Evolutionary conservation across 805 yeast genomes (phyloP).

Genomic region (Wickerhamomyces chaumierensis): DNA sequence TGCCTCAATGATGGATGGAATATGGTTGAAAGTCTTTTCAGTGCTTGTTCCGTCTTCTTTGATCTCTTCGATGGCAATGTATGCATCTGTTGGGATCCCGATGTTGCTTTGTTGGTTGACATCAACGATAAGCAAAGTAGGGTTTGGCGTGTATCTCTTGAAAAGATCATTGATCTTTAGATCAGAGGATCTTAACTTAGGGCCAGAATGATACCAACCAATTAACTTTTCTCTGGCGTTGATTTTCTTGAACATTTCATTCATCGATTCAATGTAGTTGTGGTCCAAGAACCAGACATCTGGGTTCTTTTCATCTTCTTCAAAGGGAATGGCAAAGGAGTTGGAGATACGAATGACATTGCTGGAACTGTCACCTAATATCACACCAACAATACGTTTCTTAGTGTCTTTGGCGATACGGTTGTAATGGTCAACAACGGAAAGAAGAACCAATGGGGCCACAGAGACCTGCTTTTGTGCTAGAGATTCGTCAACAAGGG

Average conservation of each 20-base stretch:
- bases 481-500: slow-evolving; percentile 13
- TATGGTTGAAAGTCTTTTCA: slow-evolving; percentile 85
- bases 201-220: slow-evolving; percentile 99
- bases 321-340: slow-evolving; percentile 95
- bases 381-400: slow-evolving; percentile 88
- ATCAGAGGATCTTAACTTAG: slow-evolving; percentile 80
- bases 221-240: slow-evolving; percentile 92
- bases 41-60: slow-evolving; percentile 92
- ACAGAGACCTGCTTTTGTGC: slow-evolving; percentile 61
- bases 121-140: slow-evolving; percentile 82
- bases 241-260: slow-evolving; percentile 94
- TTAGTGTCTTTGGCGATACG: slow-evolving; percentile 64
- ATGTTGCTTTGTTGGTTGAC: slow-evolving; percentile 62
- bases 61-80: slow-evolving; percentile 86
- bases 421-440: slow-evolving; percentile 92
- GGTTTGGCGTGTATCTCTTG: slow-evolving; percentile 71
- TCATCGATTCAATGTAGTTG: slow-evolving; percentile 91
- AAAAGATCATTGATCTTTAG: slow-evolving; percentile 84
- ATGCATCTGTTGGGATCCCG: slow-evolving; percentile 94
- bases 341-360: slow-evolving; percentile 67
- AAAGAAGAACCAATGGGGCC: slow-evolving; percentile 88
- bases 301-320: slow-evolving; percentile 87
- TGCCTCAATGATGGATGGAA: slow-evolving; percentile 88
- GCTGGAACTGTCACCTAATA: slow-evolving; percentile 65
- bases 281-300: slow-evolving; percentile 96